Conservation (phyloP, 306 rosid genomes). For the Quercus robur region DNA sequence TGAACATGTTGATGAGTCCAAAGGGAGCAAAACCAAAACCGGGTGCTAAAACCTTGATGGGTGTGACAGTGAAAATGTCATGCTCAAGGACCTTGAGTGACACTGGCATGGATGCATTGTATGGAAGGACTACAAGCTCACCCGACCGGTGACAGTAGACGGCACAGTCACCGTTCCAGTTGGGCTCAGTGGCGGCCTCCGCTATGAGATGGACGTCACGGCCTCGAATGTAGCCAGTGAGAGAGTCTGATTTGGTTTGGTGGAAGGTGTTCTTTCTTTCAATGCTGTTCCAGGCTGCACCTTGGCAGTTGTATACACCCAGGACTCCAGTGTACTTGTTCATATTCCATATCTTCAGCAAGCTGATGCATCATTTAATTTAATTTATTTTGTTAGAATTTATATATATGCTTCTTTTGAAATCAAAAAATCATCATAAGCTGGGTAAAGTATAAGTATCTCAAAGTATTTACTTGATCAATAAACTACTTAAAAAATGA, state of each 20-base stretch:
- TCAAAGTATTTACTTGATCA: too few relatives aligned
- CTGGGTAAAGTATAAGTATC: too few relatives aligned
- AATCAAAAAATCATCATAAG: too few relatives aligned
- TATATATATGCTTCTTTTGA: too few relatives aligned
- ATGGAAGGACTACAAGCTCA: conserved; percentile 52
- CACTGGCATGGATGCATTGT: conserved; percentile 64
- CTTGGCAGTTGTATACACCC: conserved; percentile 91
- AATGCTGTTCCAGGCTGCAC: conserved; percentile 78
- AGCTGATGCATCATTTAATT: conserved; percentile 18
- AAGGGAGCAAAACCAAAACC: conserved; percentile 63
- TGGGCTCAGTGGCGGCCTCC: conserved; percentile 28
- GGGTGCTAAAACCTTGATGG: conserved; percentile 48
- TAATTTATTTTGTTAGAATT: too few relatives aligned
- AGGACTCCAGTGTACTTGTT: conserved; percentile 70
- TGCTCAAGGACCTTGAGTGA: conserved; percentile 73
- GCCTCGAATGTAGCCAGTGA: conserved; percentile 58
- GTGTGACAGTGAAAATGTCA: conserved; percentile 67
- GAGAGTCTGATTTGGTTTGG: conserved; percentile 35
- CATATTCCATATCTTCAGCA: conserved; percentile 97
- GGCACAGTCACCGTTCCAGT: conserved; percentile 79
- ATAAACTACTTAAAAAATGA: too few relatives aligned
- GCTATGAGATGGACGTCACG: conserved; percentile 67
- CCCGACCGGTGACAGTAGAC: conserved; percentile 38
- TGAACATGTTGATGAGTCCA: conserved; percentile 80
- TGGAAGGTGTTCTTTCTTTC: conserved; percentile 77